phyloP scores from a whole-genome alignment of 768 basidiomycete genomes.

The Boletus reticulatus region DNA sequence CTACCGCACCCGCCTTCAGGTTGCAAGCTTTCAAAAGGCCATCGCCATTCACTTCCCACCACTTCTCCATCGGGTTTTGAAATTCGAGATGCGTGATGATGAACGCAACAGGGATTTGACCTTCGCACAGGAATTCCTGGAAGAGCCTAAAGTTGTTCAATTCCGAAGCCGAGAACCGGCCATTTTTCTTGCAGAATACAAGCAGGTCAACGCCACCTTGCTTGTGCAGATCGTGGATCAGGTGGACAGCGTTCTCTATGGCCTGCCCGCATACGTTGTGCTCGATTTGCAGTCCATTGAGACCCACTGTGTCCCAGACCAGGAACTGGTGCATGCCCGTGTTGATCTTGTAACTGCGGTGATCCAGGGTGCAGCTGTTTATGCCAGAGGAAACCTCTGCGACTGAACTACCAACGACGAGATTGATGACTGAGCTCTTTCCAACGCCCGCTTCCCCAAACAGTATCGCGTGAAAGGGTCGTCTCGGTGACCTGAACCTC shows the following conservation, averaged over 20 bases:
- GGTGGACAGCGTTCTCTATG: constrained; percentile 22
- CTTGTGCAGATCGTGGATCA: constrained; percentile 31
- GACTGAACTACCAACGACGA: constrained; percentile 25
- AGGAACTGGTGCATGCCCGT: constrained; percentile 21
- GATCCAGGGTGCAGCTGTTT: constrained; percentile 34
- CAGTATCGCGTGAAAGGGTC: constrained; percentile 32
- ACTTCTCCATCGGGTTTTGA: constrained; percentile 26
- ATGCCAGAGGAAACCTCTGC: constrained; percentile 27
- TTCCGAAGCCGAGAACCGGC: constrained; percentile 28
- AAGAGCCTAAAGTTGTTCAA: constrained; percentile 35
- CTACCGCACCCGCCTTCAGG: constrained; percentile 13
- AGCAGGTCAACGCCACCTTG: constrained; percentile 38
- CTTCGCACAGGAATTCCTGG: constrained; percentile 37
- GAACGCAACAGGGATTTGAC: constrained; percentile 37
- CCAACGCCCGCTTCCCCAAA: constrained; percentile 42
- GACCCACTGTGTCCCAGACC: constrained; percentile 34
- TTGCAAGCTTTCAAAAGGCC: constrained; percentile 9
- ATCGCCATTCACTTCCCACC: constrained; percentile 28
- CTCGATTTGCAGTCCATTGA: constrained; percentile 16
- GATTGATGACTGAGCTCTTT: constrained; percentile 43
- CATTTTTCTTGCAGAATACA: constrained; percentile 33
- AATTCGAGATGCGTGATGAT: constrained; percentile 40
- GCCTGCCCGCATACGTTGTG: constrained; percentile 13
- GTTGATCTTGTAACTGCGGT: constrained; percentile 19
- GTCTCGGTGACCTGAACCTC: constrained; percentile 10